These are phyloP conservation scores for Brettanomyces nanus DNA, from an alignment of 805 yeast genomes.

Conservation along the genomic window DNA sequence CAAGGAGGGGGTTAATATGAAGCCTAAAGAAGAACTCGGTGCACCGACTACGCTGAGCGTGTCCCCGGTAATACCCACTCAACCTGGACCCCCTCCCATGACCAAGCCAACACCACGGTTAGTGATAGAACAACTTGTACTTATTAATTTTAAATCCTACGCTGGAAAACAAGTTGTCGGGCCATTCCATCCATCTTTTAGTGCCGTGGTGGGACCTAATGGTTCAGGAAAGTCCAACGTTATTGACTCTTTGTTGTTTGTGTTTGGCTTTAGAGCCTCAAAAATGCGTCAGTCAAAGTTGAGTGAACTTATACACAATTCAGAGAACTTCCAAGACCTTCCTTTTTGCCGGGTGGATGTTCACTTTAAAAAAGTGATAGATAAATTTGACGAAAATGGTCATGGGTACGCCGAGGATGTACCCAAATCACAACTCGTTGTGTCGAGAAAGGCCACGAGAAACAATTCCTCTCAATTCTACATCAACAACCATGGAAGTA, in stretches of 20 bases:
- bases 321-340: constrained; percentile 60
- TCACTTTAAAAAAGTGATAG: constrained; percentile 71
- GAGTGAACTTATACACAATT: constrained; percentile 89
- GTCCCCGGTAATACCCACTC: too few species aligned
- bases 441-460: constrained; percentile 71
- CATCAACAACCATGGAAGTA: constrained; percentile 61
- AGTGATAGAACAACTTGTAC: constrained; percentile 64
- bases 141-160: constrained; percentile 88
- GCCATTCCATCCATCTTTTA: constrained; percentile 87
- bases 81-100: constrained; percentile 3
- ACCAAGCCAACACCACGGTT: constrained; percentile 31
- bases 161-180: constrained; percentile 92
- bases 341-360: constrained; percentile 85
- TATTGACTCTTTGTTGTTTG: constrained; percentile 97
- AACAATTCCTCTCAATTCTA: constrained; percentile 74
- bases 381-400: constrained; percentile 25
- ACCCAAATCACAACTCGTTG: constrained; percentile 53
- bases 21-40: constrained; percentile 1
- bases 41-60: constrained; percentile 1
- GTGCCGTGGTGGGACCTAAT: constrained; percentile 97
- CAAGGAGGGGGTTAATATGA: not conserved
- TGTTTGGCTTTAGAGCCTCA: constrained; percentile 92
- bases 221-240: constrained; percentile 97
- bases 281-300: constrained; percentile 95
- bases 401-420: constrained; percentile 32